A percentile compares a stretch with the other conserved stretches of the same genome.
phyloP scores from a whole-genome alignment of 345 rosid genomes.

The Tarenaya hassleriana region DNA sequence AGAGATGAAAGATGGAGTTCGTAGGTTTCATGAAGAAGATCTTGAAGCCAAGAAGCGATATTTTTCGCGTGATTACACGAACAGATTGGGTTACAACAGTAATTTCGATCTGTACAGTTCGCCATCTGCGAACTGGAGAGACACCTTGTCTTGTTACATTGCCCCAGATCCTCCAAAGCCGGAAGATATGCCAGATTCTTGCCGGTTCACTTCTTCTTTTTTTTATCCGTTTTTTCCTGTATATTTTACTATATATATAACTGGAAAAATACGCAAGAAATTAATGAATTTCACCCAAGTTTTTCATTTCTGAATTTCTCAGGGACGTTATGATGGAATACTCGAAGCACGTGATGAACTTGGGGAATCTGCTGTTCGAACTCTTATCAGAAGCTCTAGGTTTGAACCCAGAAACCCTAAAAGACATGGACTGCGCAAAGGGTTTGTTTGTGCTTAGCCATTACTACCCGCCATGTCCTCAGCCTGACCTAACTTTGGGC shows the following conservation, averaged over 20 bases:
- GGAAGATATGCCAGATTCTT: slow-evolving; percentile 36
- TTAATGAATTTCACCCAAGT: not conserved
- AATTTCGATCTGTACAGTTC: slow-evolving; percentile 35
- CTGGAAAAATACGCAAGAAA: too few species aligned
- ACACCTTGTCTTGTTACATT: slow-evolving; percentile 27
- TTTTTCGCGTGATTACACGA: not conserved
- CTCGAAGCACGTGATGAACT: slow-evolving; percentile 26
- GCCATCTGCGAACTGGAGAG: slow-evolving; percentile 40
- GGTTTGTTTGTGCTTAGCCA: slow-evolving; percentile 24
- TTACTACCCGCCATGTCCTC: slow-evolving; percentile 46
- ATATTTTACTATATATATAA: too few species aligned
- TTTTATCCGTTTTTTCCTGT: too few species aligned
- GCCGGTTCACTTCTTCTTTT: slow-evolving; percentile 29
- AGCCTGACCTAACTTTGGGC: slow-evolving; percentile 42
- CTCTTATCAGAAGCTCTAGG: slow-evolving; percentile 41
- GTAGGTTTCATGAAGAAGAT: slow-evolving; percentile 20
- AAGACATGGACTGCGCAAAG: slow-evolving; percentile 29
- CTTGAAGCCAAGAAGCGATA: slow-evolving; percentile 1
- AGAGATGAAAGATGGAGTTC: slow-evolving; percentile 23
- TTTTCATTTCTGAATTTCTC: not conserved
- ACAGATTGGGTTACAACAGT: slow-evolving; percentile 28
- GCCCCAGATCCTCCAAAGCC: slow-evolving; percentile 35
- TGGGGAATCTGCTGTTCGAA: slow-evolving; percentile 31
- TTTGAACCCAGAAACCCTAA: slow-evolving; percentile 20
- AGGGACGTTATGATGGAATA: slow-evolving; percentile 34